Evolutionary conservation across 495 filamentous ascomycete species (phyloP), one percentile per base, ranked within the genome.

Genomic region (Bryoglossum gracile): DNA sequence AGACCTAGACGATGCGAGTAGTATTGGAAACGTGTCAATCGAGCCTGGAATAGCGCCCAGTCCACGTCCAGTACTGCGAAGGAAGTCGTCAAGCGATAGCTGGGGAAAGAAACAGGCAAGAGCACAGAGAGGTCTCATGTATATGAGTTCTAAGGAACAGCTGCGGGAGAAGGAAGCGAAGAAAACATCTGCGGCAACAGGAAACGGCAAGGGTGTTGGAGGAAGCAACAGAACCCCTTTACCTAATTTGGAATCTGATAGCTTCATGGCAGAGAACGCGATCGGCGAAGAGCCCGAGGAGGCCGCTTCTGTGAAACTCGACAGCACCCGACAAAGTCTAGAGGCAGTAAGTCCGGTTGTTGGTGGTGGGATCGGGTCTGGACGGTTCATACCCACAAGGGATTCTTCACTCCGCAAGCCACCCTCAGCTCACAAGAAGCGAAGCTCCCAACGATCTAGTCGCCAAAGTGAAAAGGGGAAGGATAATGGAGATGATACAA

Each of bases 361-460:
- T 23, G 48, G 54, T 14, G 69, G 71, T 17, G 56, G 58, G 10
- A 53, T 66, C 35, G 65, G 71, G 46, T 72, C 68, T 43, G 70
- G 71, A 6, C 74, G 62, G 52, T 63, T 74, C 8, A 84, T 88
- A 39, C 84, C 84, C 4, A 69, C 74, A 3, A 70, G 83, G 45
- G 82, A 86, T 40, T 87, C 83, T 1, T 86, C 82, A 5, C 59
- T 87, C 32, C 69, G 82, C 33, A 83, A 84, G 52, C 72, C 69
- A 1, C 64, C 66, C 9, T 51, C 58, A 10, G 23, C 48, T 9
- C 14, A 47, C 13, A 57, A 51, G 48, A 61, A 54, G 25, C 50
- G 48, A 18, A 45, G 43, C 19, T 57, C 49, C 13, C 48, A 53
- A 11, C 42, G 47, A 41, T 55, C 50, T 17, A 63, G 36, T 23